Base-by-base conservation (phyloP, 2,329 filamentous ascomycete species). In the Colletotrichum tamarilloi region DNA sequence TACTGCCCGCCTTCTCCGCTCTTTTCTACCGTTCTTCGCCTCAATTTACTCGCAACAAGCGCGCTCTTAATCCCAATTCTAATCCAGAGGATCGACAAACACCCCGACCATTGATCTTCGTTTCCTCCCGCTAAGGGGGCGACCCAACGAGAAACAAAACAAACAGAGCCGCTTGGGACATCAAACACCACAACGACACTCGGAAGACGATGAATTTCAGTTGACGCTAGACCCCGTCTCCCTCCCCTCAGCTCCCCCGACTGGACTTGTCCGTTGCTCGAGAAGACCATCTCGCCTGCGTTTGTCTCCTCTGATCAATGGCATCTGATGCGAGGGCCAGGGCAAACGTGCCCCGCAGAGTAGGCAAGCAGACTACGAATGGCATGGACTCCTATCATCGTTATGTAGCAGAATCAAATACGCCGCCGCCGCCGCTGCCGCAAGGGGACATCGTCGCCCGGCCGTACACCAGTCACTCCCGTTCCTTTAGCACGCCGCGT, bases 341-440 rank as follows among this genome's bases (percentile, higher is more conserved):
- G 73, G 75, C 75, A 65, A 76, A 76, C 42, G 70, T 75, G 46
- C 75, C 75, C 30, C 75, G 75, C 19, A 38, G 53, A 32, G 64
- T 42, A 59, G 64, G 57, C 12, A 65, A 66, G 60, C 75, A 75
- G 62, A 74, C 60, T 49, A 55, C 64, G 60, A 64, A 64, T 35
- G 75, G 73, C 12, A 67, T 74, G 66, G 75, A 75, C 32, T 67
- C 73, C 26, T 75, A 76, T 26, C 75, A 76, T 62, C 75, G 70
- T 49, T 76, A 68, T 58, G 74, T 76, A 22, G 65, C 66, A 26
- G 62, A 76, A 32, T 60, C 67, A n/a, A 75, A 14, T 24, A 72
- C 53, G 60, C 26, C 52, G n/a, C 35, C 56, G 46, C 68, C 56
- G 24, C 46, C 56, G 46, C 68, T 49, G n/a, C 46, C 5, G 14